Evolutionary conservation across 1,139 yeast genomes (phyloP), one percentile per base, ranked within the genome.

Genomic region (Suhomyces coccinellae): DNA sequence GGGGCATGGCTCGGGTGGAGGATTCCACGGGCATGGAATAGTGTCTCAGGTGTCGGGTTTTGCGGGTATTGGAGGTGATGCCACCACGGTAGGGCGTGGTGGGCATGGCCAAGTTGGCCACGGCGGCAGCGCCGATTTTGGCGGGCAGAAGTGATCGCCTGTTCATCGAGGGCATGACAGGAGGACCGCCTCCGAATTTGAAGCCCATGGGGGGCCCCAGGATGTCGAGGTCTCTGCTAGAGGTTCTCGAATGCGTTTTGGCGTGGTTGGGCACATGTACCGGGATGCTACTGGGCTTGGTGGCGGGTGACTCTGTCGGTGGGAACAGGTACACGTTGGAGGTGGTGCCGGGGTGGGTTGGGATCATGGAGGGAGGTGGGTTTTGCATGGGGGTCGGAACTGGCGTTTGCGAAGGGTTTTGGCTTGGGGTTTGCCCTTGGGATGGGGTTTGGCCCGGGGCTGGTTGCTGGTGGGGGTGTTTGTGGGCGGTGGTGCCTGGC

Each of bases 51-150:
- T 73, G 78, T 17, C 49, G 38, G 54, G 22, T 66, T 58, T 7
- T 60, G 37, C 24, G 61, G 52, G 61, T 51, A 28, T 54, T 50
- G 12, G 51, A 46, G 15, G 44, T 44, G 17, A 41, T 13, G n/a
- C 33, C 38, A 20, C 47, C 42, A 11, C 66, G 53, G 50, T 64
- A 70, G 3, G 67, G 64, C 0, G 66, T 54, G 6, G 67, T 63
- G 14, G 75, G 75, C 4, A 67, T 59, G 1, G 69, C 57, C 37
- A 82, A 62, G 38, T 76, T 76, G 2, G 88, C 85, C 1, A 84
- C 87, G 0, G 89, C 88, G 20, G 77, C 80, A 1, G 89, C 89
- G 1, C 90, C 90, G 10, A 83, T 72, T 55, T 82, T 82, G 0
- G 89, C 87, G 0, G 91, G 91, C 2, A 89, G 84, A 24, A 77